Conservation (phyloP, 2,329 filamentous ascomycete genomes). For the Chrysosporium queenslandicum region DNA sequence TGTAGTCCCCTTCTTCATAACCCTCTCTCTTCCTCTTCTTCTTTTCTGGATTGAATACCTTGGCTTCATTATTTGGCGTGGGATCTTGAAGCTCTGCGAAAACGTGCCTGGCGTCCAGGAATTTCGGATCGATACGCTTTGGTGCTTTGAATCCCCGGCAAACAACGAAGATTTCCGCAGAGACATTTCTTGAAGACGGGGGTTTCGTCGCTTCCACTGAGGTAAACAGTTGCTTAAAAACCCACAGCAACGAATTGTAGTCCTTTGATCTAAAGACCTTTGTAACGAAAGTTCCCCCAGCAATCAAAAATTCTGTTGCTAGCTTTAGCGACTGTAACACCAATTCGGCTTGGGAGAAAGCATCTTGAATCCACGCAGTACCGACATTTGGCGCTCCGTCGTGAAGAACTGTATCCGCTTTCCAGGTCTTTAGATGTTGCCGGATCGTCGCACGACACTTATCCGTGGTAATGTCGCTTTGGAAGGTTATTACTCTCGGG, state of each 20-base stretch:
- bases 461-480: slow-evolving; percentile 95
- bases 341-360: slow-evolving; percentile 92
- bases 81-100: slow-evolving; percentile 84
- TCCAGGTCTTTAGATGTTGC: slow-evolving; percentile 87
- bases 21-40: slow-evolving; percentile 97
- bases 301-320: slow-evolving; percentile 81
- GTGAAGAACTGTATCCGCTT: slow-evolving; percentile 89
- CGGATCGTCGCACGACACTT: slow-evolving; percentile 87
- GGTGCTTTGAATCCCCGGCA: slow-evolving; percentile 92
- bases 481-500: slow-evolving; percentile 85
- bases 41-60: slow-evolving; percentile 92
- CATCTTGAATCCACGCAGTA: slow-evolving; percentile 96
- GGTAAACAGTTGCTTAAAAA: slow-evolving; percentile 90
- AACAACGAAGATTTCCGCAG: slow-evolving; percentile 96
- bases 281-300: slow-evolving; percentile 88
- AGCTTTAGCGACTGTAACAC: slow-evolving; percentile 84
- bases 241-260: slow-evolving; percentile 92
- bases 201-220: slow-evolving; percentile 97
- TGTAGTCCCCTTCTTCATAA: slow-evolving; percentile 93
- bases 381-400: slow-evolving; percentile 97
- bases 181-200: slow-evolving; percentile 88
- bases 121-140: slow-evolving; percentile 82
- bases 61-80: slow-evolving; percentile 89
- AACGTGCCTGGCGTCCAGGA: slow-evolving; percentile 78
- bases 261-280: slow-evolving; percentile 97